phyloP scores from a whole-genome alignment of 1,284 basidiomycete genomes.

The Calocybe gambosa region DNA sequence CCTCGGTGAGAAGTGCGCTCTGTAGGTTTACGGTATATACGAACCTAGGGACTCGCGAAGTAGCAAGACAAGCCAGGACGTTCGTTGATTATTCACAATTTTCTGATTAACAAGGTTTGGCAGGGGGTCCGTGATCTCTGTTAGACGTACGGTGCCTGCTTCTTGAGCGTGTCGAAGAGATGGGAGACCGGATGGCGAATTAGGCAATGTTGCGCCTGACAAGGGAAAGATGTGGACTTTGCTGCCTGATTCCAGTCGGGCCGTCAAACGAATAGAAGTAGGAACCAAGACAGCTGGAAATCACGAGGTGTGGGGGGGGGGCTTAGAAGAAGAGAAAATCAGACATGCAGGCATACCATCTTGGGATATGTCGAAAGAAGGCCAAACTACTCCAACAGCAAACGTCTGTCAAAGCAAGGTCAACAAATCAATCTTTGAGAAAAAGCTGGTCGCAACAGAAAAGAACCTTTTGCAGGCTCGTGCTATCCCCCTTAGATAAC shows the following conservation, averaged over 20 bases:
- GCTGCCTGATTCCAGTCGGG: conserved; percentile 41
- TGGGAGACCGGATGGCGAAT: conserved; percentile 38
- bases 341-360: conserved; percentile 40
- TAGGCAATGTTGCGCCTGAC: conserved; percentile 29
- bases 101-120: conserved; percentile 12
- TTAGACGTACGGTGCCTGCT: conserved; percentile 45
- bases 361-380: conserved; percentile 50
- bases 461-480: conserved; percentile 30
- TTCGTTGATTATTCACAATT: conserved; percentile 34
- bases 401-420: conserved; percentile 37
- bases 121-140: conserved; percentile 31
- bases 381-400: conserved; percentile 67
- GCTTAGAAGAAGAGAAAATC: conserved; percentile 15
- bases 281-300: conserved; percentile 48
- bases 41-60: conserved; percentile 58
- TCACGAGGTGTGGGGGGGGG: conserved; percentile 19
- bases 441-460: conserved; percentile 3
- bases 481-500: conserved; percentile 36
- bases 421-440: conserved; percentile 11
- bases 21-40: conserved; percentile 17
- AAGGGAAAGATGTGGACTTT: conserved; percentile 45
- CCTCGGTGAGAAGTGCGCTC: conserved; percentile 3
- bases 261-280: conserved; percentile 53
- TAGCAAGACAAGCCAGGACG: conserved; percentile 61
- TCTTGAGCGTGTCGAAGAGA: conserved; percentile 42